These are phyloP conservation scores for Schizosaccharomyces octosporus DNA, from an alignment of 805 yeast genomes.

Conservation along the genomic window DNA sequence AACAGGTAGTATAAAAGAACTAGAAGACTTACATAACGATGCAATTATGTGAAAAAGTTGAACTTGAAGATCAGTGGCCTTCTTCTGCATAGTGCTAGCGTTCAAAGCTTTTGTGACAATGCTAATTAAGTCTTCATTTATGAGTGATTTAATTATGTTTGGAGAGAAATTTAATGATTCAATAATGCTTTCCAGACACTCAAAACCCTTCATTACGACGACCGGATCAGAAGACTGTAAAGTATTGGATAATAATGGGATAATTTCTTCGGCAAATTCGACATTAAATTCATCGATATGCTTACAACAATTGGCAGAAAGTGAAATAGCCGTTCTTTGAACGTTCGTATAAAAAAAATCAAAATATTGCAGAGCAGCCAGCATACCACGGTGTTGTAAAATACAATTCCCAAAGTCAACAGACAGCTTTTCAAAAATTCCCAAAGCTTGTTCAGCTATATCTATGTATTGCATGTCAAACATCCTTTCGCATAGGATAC, in stretches of 20 bases:
- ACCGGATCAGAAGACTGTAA: slow-evolving; percentile 30
- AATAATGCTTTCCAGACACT: slow-evolving; percentile 34
- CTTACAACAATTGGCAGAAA: slow-evolving; percentile 45
- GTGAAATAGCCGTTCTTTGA: slow-evolving; percentile 54
- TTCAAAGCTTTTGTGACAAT: slow-evolving; percentile 4
- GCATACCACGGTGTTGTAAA: slow-evolving; percentile 33
- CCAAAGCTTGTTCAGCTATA: slow-evolving; percentile 73
- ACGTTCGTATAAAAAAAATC: slow-evolving; percentile 80
- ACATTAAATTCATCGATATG: slow-evolving; percentile 23
- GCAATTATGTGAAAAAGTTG: neutral
- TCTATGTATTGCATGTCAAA: slow-evolving; percentile 64
- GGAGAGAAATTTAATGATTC: slow-evolving; percentile 24
- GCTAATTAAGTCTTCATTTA: slow-evolving; percentile 16
- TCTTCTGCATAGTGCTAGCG: slow-evolving; percentile 6
- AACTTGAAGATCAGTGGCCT: slow-evolving; percentile 1
- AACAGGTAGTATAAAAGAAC: neutral
- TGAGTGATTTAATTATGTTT: slow-evolving; percentile 21
- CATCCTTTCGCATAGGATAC: slow-evolving; percentile 38
- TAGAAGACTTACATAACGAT: neutral
- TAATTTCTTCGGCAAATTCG: slow-evolving; percentile 26
- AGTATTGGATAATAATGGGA: slow-evolving; percentile 31
- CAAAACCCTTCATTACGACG: slow-evolving; percentile 41
- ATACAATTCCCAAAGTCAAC: slow-evolving; percentile 13
- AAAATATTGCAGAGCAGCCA: slow-evolving; percentile 41
- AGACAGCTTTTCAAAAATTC: slow-evolving; percentile 18